These are phyloP conservation scores for Emergomyces pasteurianus DNA, from an alignment of 2,329 filamentous ascomycete species.

Conservation along the genomic window DNA sequence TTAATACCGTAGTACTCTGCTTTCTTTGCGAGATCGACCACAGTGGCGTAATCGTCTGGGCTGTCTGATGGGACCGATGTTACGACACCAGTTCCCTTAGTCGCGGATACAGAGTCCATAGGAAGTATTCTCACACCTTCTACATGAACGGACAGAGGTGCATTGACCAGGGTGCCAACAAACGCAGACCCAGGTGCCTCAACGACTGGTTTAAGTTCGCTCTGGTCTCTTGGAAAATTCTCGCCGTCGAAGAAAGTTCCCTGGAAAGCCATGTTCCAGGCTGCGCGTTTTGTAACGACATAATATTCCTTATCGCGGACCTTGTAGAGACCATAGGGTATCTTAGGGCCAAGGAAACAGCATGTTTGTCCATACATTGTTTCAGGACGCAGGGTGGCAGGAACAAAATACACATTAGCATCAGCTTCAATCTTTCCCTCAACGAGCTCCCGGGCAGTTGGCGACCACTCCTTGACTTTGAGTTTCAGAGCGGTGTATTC, in stretches of 20 bases:
- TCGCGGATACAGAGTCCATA: slow-evolving; percentile 85
- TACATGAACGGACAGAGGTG: slow-evolving; percentile 75
- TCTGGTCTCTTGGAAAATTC: slow-evolving; percentile 47
- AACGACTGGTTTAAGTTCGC: slow-evolving; percentile 60
- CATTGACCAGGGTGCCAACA: slow-evolving; percentile 78
- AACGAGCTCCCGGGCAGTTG: slow-evolving; percentile 57
- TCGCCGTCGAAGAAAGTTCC: slow-evolving; percentile 55
- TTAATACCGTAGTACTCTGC: slow-evolving; percentile 91
- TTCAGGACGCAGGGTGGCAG: slow-evolving; percentile 85
- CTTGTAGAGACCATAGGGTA: slow-evolving; percentile 82
- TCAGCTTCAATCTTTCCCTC: slow-evolving; percentile 66
- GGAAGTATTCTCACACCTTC: slow-evolving; percentile 79
- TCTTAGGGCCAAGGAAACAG: slow-evolving; percentile 85
- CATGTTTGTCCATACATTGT: slow-evolving; percentile 98
- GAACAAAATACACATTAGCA: slow-evolving; percentile 76
- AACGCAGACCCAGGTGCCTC: slow-evolving; percentile 68
- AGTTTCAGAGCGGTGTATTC: slow-evolving; percentile 91
- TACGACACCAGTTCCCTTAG: slow-evolving; percentile 93
- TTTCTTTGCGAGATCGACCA: slow-evolving; percentile 84
- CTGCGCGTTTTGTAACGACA: slow-evolving; percentile 67
- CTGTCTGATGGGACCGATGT: slow-evolving; percentile 93
- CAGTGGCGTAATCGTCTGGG: slow-evolving; percentile 86
- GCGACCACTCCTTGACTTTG: slow-evolving; percentile 79
- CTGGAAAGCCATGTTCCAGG: slow-evolving; percentile 95
- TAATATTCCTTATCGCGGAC: slow-evolving; percentile 68